Base-by-base conservation (phyloP, 1,284 basidiomycete species). In the Tilletiaria anomala region DNA sequence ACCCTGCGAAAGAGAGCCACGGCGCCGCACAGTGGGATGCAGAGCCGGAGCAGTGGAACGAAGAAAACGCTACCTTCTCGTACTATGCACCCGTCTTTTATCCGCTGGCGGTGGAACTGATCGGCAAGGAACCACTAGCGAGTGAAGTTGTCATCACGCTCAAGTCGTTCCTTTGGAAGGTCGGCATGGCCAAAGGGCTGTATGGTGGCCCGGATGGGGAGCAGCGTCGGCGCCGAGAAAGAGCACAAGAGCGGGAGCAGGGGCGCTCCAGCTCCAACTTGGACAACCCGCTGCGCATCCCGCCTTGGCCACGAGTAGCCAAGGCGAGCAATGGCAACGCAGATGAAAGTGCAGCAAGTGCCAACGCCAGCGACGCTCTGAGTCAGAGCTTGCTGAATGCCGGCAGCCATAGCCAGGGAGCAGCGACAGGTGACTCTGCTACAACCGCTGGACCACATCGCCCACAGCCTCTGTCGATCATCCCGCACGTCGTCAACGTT, bases 101-200 rank as follows among this genome's bases (percentile, higher is more conserved):
- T 39, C 53, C 60, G 15, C 37, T 63, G 11, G 58, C 58, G 6
- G 57, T 66, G 11, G 63, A 66, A 34, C 43, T 66, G 41, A 39
- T 65, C 15, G 43, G 44, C 22, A 62, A 58, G 29, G 49, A 55
- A 6, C 48, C 51, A 11, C 38, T 57, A 32, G 47, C 54, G 6
- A 23, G 37, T 1, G 52, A 56, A 37, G 53, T 58, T 14, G 46
- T 47, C 6, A 50, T 46, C 31, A 37, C 50, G 21, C 31, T 58
- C 24, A 39, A 50, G 11, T 22, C 31, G 31, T 58, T 54, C 39
- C 40, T 58, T 37, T 54, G 42, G 44, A 54, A 56, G 24, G 56
- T 56, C 11, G 56, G 56, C 10, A 45, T 56, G 12, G 42, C 44
- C 4, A 33, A 46, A 8, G 56, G 56, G 3, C 45, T 58, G 45